phyloP scores from a whole-genome alignment of 2,329 filamentous ascomycete genomes.

The Coleophoma crateriformis region DNA sequence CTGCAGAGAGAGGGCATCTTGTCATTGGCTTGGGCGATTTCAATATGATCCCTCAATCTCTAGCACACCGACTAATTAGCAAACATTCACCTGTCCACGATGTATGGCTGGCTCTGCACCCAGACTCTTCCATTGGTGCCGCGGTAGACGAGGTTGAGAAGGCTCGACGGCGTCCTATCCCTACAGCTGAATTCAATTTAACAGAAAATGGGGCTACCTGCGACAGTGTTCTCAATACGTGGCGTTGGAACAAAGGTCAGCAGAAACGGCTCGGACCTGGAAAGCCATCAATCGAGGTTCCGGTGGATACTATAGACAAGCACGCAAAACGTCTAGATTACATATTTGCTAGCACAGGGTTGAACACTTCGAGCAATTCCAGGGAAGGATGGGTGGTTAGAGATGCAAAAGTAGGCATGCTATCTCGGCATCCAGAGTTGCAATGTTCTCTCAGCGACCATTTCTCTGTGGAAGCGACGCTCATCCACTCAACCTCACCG shows the following conservation, averaged over 20 bases:
- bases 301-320: conserved; percentile 62
- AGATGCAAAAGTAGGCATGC: conserved; percentile 71
- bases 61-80: conserved; percentile 78
- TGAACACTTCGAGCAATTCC: conserved; percentile 20
- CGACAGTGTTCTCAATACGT: conserved; percentile 82
- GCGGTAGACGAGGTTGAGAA: conserved; percentile 63
- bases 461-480: conserved; percentile 81
- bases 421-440: conserved; percentile 71
- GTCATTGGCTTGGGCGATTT: conserved; percentile 89
- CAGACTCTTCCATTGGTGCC: conserved; percentile 75
- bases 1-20: conserved; percentile 73
- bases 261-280: conserved; percentile 64
- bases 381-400: conserved; percentile 61
- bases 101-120: conserved; percentile 79
- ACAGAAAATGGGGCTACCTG: conserved; percentile 80
- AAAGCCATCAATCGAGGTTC: conserved; percentile 52
- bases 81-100: conserved; percentile 74
- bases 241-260: conserved; percentile 76
- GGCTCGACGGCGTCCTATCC: conserved; percentile 59
- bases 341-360: conserved; percentile 70
- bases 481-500: conserved; percentile 32
- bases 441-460: conserved; percentile 90
- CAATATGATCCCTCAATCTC: conserved; percentile 87
- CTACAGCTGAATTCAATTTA: conserved; percentile 74
- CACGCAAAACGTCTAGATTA: conserved; percentile 89